Evolutionary conservation across 495 filamentous ascomycete species (phyloP), one percentile per base, ranked within the genome.

Genomic region (Arthonia radiata): DNA sequence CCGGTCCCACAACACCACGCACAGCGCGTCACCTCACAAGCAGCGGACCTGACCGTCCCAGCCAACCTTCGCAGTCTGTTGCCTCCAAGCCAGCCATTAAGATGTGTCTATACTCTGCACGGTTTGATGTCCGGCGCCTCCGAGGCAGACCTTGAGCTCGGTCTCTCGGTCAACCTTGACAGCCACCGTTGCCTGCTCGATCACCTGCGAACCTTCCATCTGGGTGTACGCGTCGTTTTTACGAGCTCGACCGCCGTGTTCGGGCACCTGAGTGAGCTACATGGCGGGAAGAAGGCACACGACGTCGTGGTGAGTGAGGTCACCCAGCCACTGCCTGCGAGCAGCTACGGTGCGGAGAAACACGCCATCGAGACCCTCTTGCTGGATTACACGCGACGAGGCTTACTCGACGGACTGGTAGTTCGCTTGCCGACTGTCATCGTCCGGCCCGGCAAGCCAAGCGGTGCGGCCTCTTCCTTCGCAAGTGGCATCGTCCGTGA

Each of bases 91-190:
- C 10, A 38, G 43, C 7, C 58, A 53, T 7, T 49, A 76, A 0
- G 53, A 64, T 35, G 69, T 65, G 54, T 76, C 37, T 82, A 74
- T 51, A 43, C 81, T 29, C 66, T 89, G 37, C 78, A 89, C 47
- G 78, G 78, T 25, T 78, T 89, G 48, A 82, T 83, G 77, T 78
- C 71, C 18, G 61, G 66, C 13, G 71, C 69, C 24, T 56, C 67
- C 11, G 78, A 89, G 42, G 66, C 66, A 14, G 59, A 83, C 42
- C 68, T 75, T 38, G 71, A 78, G 24, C 54, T 76, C 9, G 75
- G 72, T 2, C 55, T 77, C 28, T 44, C 45, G 22, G 73, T 80
- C 27, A 89, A 89, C 43, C 53, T 89, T 18, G 62, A 80, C 44
- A 59, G 69, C n/a, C 66, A 65, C 2, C 53, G 67, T 10, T 47